Evolutionary conservation across 768 basidiomycete species (phyloP).

Genomic region (Russula griseocarnosa): DNA sequence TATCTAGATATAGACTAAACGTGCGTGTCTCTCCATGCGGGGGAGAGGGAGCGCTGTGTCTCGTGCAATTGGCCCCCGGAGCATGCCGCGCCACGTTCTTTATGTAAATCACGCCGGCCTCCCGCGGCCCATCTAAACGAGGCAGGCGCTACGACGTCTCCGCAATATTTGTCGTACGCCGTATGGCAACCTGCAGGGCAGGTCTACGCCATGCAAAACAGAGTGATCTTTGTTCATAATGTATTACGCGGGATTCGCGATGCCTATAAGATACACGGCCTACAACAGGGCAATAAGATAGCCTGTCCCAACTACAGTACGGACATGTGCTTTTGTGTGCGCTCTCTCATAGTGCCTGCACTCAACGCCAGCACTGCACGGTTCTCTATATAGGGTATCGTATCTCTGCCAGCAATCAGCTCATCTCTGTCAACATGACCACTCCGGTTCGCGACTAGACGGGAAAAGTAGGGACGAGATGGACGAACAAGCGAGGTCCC

Average conservation of each 20-base stretch:
- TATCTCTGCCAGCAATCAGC: slow-evolving; percentile 13
- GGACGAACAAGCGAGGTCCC: neutral
- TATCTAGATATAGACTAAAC: neutral
- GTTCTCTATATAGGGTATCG: slow-evolving; percentile 23
- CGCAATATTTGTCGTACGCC: slow-evolving; percentile 17
- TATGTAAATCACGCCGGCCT: neutral
- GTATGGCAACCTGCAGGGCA: neutral
- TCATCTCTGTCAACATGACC: slow-evolving; percentile 8
- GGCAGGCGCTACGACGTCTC: slow-evolving; percentile 21
- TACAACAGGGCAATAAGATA: slow-evolving; percentile 22
- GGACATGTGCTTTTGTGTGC: slow-evolving; percentile 8
- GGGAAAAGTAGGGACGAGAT: neutral
- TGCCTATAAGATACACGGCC: slow-evolving; percentile 23
- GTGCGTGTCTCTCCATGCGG: neutral
- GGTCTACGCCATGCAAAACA: neutral
- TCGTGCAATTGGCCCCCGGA: neutral
- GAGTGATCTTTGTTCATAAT: neutral
- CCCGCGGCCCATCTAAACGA: slow-evolving; percentile 12
- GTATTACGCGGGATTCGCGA: slow-evolving; percentile 19
- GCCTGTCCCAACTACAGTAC: slow-evolving; percentile 17
- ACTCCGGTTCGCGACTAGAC: slow-evolving; percentile 5
- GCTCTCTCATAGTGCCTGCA: slow-evolving; percentile 10
- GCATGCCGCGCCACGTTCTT: neutral
- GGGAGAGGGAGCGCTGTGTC: neutral
- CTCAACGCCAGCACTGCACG: slow-evolving; percentile 15